Evolutionary conservation across 2,329 filamentous ascomycete species (phyloP).

Genomic region (Arthrinium phaeospermum): DNA sequence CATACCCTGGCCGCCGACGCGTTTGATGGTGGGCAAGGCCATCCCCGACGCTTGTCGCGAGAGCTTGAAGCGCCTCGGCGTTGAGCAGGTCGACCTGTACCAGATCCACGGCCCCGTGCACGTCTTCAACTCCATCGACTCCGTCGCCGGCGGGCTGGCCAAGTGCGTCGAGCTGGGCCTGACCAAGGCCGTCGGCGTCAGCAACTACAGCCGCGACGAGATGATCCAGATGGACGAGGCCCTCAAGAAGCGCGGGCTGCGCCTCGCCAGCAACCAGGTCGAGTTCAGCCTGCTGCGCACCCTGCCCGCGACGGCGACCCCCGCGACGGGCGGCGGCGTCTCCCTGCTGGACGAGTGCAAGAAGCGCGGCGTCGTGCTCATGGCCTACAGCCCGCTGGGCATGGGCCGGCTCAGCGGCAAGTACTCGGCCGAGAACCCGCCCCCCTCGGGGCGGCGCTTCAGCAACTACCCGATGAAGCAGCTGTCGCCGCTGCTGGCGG

Average conservation of each 20-base stretch:
- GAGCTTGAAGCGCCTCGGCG: conserved; percentile 43
- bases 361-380: conserved; percentile 47
- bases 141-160: conserved; percentile 46
- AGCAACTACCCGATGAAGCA: conserved; percentile 50
- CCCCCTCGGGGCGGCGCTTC: conserved; percentile 44
- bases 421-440: conserved; percentile 44
- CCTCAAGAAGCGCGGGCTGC: conserved; percentile 42
- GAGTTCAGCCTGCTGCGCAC: conserved; percentile 50
- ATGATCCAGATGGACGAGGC: conserved; percentile 50
- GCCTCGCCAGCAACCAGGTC: conserved; percentile 50
- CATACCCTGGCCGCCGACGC: conserved; percentile 40
- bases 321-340: not conserved
- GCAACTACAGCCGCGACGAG: conserved; percentile 48
- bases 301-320: conserved; percentile 40
- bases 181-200: conserved; percentile 48
- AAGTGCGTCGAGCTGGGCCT: conserved; percentile 49
- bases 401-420: conserved; percentile 47
- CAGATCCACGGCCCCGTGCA: conserved; percentile 51
- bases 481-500: conserved; percentile 44
- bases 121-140: conserved; percentile 41
- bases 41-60: conserved; percentile 43
- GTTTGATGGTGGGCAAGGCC: conserved; percentile 31
- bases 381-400: conserved; percentile 47
- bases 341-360: conserved; percentile 47
- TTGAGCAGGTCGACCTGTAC: conserved; percentile 41